Conservation (phyloP, 768 basidiomycete genomes). For the Auriscalpium microsporum region DNA sequence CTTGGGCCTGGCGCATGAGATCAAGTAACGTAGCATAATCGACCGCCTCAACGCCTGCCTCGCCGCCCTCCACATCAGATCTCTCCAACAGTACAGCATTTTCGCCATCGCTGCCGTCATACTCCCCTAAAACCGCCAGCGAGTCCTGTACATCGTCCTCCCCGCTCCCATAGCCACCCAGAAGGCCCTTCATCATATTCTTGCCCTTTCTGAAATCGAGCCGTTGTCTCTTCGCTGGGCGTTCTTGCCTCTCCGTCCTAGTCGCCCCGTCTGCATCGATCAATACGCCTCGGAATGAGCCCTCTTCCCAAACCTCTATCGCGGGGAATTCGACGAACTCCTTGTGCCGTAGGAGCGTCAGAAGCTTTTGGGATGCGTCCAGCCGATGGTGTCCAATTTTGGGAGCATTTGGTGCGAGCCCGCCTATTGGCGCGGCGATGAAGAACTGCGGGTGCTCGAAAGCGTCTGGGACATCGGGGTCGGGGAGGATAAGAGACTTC, state of each 20-base stretch:
- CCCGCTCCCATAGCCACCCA: conserved; percentile 53
- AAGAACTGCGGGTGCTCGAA: conserved; percentile 54
- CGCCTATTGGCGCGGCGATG: conserved; percentile 4
- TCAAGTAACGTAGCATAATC: conserved; percentile 35
- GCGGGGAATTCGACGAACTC: conserved; percentile 80
- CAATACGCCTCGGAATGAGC: conserved; percentile 51
- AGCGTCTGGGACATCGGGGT: conserved; percentile 46
- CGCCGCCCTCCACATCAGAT: conserved; percentile 22
- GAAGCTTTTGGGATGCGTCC: conserved; percentile 41
- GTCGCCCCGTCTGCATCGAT: conserved; percentile 45
- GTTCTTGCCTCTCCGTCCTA: conserved; percentile 27
- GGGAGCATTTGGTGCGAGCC: not conserved
- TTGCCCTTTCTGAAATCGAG: conserved; percentile 43
- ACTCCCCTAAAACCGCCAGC: conserved; percentile 29
- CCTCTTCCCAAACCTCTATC: conserved; percentile 63
- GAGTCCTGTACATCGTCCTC: conserved; percentile 29
- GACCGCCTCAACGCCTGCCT: conserved; percentile 26
- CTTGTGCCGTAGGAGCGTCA: conserved; percentile 42
- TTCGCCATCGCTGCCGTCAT: conserved; percentile 40
- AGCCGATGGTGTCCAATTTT: conserved; percentile 45
- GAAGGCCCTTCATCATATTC: conserved; percentile 45
- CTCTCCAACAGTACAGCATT: conserved; percentile 16
- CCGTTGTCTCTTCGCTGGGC: conserved; percentile 46
- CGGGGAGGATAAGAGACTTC: conserved; percentile 39
- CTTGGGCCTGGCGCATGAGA: conserved; percentile 30